Percentiles rank a stretch among this genome's conserved stretches.
These are phyloP conservation scores for Talaromyces pinophilus DNA, from an alignment of 2,329 filamentous ascomycete genomes.

Conservation along the genomic window DNA sequence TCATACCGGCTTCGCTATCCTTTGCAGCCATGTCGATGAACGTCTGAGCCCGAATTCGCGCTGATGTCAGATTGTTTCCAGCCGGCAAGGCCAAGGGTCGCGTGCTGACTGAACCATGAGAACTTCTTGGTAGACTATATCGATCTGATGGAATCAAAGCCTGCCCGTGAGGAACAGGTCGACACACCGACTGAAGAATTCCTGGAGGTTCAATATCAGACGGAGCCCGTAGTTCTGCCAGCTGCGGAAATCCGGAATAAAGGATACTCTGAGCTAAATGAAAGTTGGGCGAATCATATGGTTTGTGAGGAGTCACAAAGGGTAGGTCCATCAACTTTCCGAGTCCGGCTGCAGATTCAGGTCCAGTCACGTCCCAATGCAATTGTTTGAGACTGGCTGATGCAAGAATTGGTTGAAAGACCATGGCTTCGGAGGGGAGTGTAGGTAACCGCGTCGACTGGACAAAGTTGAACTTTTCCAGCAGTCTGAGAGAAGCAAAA, in stretches of 20 bases:
- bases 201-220: conserved; percentile 48
- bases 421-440: conserved; percentile 44
- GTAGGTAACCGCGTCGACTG: conserved; percentile 53
- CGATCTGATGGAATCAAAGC: conserved; percentile 44
- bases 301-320: conserved; percentile 38
- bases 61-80: conserved; percentile 47
- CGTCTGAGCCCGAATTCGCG: conserved; percentile 48
- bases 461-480: conserved; percentile 55
- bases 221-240: conserved; percentile 46
- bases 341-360: conserved; percentile 40
- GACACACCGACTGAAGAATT: conserved; percentile 47
- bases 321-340: conserved; percentile 41
- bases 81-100: conserved; percentile 44
- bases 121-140: conserved; percentile 45
- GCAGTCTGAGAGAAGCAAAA: conserved; percentile 47
- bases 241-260: conserved; percentile 44
- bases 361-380: conserved; percentile 58
- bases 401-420: conserved; percentile 52
- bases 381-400: conserved; percentile 54
- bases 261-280: conserved; percentile 49
- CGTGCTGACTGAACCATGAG: conserved; percentile 44
- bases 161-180: conserved; percentile 40
- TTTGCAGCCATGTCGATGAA: conserved; percentile 48
- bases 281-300: conserved; percentile 42
- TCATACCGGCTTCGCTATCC: conserved; percentile 44